Evolutionary conservation across 208 protist species (phyloP).

Genomic region (Acanthamoeba culbertsoni): DNA sequence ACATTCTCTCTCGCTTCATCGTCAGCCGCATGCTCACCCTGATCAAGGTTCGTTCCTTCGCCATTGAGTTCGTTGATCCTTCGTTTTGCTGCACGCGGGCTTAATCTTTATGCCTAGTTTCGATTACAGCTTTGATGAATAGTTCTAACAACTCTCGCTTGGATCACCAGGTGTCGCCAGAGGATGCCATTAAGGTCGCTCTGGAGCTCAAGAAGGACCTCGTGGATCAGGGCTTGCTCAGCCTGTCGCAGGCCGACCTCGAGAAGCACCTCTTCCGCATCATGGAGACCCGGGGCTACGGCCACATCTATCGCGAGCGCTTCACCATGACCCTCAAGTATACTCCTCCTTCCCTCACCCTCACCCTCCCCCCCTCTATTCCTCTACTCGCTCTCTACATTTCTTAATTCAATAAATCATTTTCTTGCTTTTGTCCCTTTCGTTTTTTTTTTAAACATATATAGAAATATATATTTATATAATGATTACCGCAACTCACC

Average conservation of each 20-base stretch:
- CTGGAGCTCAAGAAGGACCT: slow-evolving; percentile 79
- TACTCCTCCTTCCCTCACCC: too few relatives aligned
- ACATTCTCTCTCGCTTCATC: slow-evolving; percentile 80
- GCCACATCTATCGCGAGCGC: slow-evolving; percentile 71
- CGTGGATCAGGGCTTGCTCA: slow-evolving; percentile 74
- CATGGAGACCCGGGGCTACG: slow-evolving; percentile 76
- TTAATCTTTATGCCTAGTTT: too few relatives aligned
- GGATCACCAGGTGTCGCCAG: slow-evolving; percentile 53
- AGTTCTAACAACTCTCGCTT: neutral
- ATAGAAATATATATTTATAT: too few relatives aligned
- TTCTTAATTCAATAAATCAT: neutral
- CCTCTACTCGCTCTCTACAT: neutral
- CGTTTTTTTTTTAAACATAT: neutral
- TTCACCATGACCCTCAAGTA: slow-evolving; percentile 76
- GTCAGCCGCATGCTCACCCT: slow-evolving; percentile 77
- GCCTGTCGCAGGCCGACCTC: slow-evolving; percentile 74
- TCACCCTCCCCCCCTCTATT: neutral
- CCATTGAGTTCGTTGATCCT: too few relatives aligned
- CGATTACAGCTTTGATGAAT: neutral
- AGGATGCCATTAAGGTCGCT: slow-evolving; percentile 78
- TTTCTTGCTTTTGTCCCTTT: neutral
- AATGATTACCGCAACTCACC: too few relatives aligned
- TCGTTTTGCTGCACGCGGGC: too few relatives aligned
- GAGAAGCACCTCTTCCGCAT: slow-evolving; percentile 75
- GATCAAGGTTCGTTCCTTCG: slow-evolving; percentile 67